Percentiles rank a stretch among this genome's conserved stretches.
Evolutionary conservation across 306 rosid genomes (phyloP).

Genomic region (Quercus gilva): DNA sequence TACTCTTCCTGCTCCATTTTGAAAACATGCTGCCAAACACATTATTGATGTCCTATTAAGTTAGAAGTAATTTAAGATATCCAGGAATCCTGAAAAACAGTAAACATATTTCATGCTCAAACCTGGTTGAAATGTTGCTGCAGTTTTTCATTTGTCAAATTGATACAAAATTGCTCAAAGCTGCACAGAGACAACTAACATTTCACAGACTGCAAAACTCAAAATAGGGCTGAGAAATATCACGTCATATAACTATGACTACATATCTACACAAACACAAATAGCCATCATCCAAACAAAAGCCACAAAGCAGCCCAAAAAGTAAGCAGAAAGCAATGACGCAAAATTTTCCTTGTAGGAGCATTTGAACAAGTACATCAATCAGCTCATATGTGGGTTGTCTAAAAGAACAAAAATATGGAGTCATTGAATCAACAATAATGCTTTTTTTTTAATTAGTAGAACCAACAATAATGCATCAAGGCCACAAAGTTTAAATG

Average conservation of each 20-base stretch:
- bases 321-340: not conserved
- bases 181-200: constrained; percentile 46
- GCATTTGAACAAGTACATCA: not conserved
- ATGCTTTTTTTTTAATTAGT: too few relatives aligned
- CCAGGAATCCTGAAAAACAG: constrained; percentile 18
- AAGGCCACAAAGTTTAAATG: constrained; percentile 1
- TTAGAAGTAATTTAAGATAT: constrained; percentile 12
- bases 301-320: not conserved
- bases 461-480: not conserved
- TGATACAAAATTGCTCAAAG: constrained; percentile 97
- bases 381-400: not conserved
- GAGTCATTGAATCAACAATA: too few relatives aligned
- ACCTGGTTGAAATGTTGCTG: constrained; percentile 99
- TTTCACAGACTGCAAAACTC: constrained; percentile 1
- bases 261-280: not conserved
- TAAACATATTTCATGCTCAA: constrained; percentile 20
- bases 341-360: not conserved
- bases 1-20: constrained; percentile 99
- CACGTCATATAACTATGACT: not conserved
- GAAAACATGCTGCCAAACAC: constrained; percentile 79
- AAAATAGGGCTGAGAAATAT: not conserved
- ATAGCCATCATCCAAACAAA: not conserved
- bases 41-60: constrained; percentile 14
- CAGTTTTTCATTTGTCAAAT: constrained; percentile 95
- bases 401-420: not conserved